Percentiles rank a stretch among this genome's conserved stretches.
Conservation (phyloP, 495 filamentous ascomycete species). For the Hypoxylon crocopeplum region DNA sequence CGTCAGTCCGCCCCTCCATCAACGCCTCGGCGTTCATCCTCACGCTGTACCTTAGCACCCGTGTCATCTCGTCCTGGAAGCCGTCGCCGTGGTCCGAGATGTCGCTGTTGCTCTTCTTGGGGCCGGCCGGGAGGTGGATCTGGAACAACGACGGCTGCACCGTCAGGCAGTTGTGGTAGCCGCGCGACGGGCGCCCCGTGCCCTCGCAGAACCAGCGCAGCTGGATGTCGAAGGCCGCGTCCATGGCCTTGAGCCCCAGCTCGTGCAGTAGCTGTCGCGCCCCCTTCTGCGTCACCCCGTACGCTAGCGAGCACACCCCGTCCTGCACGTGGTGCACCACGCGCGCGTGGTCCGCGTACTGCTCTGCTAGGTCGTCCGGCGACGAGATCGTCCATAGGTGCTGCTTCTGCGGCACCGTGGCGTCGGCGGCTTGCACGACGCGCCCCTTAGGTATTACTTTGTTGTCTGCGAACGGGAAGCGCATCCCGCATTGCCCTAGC, state of each 20-base stretch:
- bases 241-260: conserved; percentile 36
- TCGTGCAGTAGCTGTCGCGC: conserved; percentile 41
- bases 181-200: conserved; percentile 20
- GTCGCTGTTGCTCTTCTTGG: conserved; percentile 37
- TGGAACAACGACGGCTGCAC: conserved; percentile 41
- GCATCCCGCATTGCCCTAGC: conserved; percentile 58
- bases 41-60: conserved; percentile 42
- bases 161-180: conserved; percentile 40
- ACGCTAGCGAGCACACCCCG: conserved; percentile 43
- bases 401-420: conserved; percentile 38
- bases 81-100: conserved; percentile 41
- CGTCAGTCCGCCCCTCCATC: conserved; percentile 30
- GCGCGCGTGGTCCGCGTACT: conserved; percentile 44
- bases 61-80: conserved; percentile 26
- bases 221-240: conserved; percentile 37
- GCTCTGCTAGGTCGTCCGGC: conserved; percentile 29
- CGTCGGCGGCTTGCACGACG: conserved; percentile 32
- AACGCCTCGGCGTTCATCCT: conserved; percentile 41
- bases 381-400: conserved; percentile 43
- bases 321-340: conserved; percentile 45
- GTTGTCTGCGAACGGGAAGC: conserved; percentile 35
- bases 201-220: conserved; percentile 43
- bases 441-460: conserved; percentile 33
- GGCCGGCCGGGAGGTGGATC: conserved; percentile 39
- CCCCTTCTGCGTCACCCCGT: conserved; percentile 39